Evolutionary conservation across 2,329 filamentous ascomycete species (phyloP), one percentile per base, ranked within the genome.

Genomic region (Penicillium paneum): DNA sequence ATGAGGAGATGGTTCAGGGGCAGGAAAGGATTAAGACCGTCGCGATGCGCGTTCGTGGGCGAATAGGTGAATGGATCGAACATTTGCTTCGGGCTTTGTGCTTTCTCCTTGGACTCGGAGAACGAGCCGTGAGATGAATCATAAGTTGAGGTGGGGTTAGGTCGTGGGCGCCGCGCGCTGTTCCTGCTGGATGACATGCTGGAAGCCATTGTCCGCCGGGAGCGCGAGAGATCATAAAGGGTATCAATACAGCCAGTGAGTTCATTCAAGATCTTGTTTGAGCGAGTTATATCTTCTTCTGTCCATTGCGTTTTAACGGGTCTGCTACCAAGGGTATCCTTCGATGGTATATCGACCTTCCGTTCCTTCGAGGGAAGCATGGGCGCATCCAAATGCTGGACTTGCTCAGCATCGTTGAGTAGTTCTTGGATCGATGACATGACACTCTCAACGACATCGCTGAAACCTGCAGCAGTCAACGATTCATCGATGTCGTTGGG

Each of bases 341-440:
- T 69, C 3, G 68, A 64, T 3, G 68, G 57, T 19, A 67, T 52
- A 55, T 72, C 67, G 19, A 64, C 56, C 49, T 68, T 66, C 49
- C 65, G 64, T 52, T 70, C 71, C 50, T 75, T 76, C 17, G 66
- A 68, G 26, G 72, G 65, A 24, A 71, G 56, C 49, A 71, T 69
- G 6, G 70, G 66, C 56, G 76, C 74, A 54, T 76, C 71, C 40
- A 69, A 64, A 59, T 78, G 76, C 62, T 82, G 80, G 56, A 86
- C 76, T 48, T 77, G 72, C 59, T 86, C 84, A 13, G 83, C 83
- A 67, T 87, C 82, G 53, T 84, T 82, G 24, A 85, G 74, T 8
- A 86, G 79, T 53, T 83, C 80, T 63, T 84, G 82, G 61, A 87
- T 86, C 31, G 83, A 84, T 17, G 81, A 79, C 74, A 87, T 79